These are phyloP conservation scores for Obba rivulosa DNA, from an alignment of 768 basidiomycete species.

Conservation along the genomic window DNA sequence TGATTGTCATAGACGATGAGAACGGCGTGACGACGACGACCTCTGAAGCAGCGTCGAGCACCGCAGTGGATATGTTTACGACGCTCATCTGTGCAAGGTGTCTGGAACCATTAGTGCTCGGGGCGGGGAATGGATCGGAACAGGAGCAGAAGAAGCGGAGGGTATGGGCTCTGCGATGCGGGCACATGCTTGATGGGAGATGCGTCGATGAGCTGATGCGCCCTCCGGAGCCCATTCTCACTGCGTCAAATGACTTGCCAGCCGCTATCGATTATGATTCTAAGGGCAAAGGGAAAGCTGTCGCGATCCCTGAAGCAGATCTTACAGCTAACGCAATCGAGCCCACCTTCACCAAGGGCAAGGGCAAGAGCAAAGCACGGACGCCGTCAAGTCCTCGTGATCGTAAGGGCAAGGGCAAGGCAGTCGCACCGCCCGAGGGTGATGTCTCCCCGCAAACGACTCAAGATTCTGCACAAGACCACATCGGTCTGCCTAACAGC, in stretches of 20 bases:
- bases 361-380: slow-evolving; percentile 31
- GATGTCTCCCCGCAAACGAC: background rate
- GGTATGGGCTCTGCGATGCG: slow-evolving; percentile 72
- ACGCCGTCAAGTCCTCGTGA: slow-evolving; percentile 7
- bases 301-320: slow-evolving; percentile 3
- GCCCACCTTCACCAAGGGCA: background rate
- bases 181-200: slow-evolving; percentile 75
- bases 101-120: slow-evolving; percentile 55
- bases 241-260: background rate
- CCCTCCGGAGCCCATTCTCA: slow-evolving; percentile 15
- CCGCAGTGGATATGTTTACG: slow-evolving; percentile 29
- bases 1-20: slow-evolving; percentile 46
- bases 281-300: slow-evolving; percentile 38
- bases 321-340: background rate
- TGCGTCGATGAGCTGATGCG: slow-evolving; percentile 57
- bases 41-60: slow-evolving; percentile 19
- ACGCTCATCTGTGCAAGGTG: slow-evolving; percentile 67
- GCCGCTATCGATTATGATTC: slow-evolving; percentile 13
- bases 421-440: slow-evolving; percentile 4
- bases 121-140: slow-evolving; percentile 32
- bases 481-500: background rate
- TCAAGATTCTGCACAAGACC: background rate
- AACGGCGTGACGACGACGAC: slow-evolving; percentile 23
- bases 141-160: slow-evolving; percentile 40
- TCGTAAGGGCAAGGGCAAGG: slow-evolving; percentile 13